phyloP scores from a whole-genome alignment of 2,329 filamentous ascomycete species.

The Fusarium stilboides region DNA sequence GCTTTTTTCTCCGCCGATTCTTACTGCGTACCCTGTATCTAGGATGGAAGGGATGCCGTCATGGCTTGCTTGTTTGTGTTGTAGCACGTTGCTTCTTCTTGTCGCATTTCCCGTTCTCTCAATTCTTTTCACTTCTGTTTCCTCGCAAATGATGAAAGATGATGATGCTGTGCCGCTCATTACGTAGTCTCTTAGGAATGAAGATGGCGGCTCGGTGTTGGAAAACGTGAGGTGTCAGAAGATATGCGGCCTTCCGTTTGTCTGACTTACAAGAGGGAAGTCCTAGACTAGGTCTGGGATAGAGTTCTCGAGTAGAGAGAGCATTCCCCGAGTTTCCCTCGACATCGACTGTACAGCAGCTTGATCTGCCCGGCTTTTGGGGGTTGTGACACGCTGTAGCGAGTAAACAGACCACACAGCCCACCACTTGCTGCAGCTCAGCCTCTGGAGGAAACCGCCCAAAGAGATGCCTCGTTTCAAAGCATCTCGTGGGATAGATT shows the following conservation, averaged over 20 bases:
- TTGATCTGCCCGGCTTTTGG: conserved; percentile 2
- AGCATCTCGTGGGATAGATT: conserved; percentile 34
- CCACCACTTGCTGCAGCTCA: conserved; percentile 34
- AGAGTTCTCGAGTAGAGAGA: neutral
- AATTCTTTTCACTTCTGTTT: conserved; percentile 28
- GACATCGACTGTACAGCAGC: conserved; percentile 3
- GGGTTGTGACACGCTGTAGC: conserved; percentile 4
- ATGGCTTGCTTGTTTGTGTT: conserved; percentile 30
- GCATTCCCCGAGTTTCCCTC: conserved; percentile 3
- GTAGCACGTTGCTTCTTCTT: conserved; percentile 37
- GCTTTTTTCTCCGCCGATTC: conserved; percentile 26
- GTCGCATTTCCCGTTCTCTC: neutral
- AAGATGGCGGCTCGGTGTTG: conserved; percentile 20
- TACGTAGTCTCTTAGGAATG: conserved; percentile 39
- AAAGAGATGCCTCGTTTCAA: conserved; percentile 35
- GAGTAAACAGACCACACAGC: conserved; percentile 21
- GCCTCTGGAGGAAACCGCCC: conserved; percentile 19
- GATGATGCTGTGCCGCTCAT: conserved; percentile 35
- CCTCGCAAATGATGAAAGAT: conserved; percentile 25
- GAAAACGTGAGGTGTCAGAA: conserved; percentile 29
- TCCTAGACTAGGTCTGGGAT: conserved; percentile 19
- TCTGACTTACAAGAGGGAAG: conserved; percentile 12
- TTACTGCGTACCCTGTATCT: conserved; percentile 34
- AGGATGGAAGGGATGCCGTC: conserved; percentile 35
- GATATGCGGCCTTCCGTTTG: conserved; percentile 36